phyloP scores from a whole-genome alignment of 495 filamentous ascomycete species.

The Penicillium robsamsonii region DNA sequence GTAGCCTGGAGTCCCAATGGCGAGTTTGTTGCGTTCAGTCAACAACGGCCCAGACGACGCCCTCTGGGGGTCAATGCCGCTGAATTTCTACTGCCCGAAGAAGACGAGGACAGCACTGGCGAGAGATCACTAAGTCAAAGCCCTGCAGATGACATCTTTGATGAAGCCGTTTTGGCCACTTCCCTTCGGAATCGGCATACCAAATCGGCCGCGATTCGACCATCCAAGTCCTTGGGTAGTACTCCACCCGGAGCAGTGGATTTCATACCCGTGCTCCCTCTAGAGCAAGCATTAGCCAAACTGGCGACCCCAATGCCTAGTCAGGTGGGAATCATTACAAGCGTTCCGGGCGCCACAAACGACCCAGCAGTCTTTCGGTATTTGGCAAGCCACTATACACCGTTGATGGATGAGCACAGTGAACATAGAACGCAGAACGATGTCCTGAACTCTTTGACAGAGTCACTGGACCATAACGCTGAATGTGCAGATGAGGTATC shows the following conservation, averaged over 20 bases:
- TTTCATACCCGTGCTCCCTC: conserved; percentile 49
- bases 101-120: conserved; percentile 34
- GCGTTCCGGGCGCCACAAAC: conserved; percentile 53
- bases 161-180: conserved; percentile 56
- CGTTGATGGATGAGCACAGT: conserved; percentile 32
- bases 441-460: conserved; percentile 46
- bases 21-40: conserved; percentile 46
- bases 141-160: conserved; percentile 61
- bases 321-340: conserved; percentile 62
- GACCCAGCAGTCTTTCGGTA: conserved; percentile 55
- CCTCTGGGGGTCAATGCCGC: conserved; percentile 33
- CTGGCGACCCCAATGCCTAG: conserved; percentile 51
- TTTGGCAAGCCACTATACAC: conserved; percentile 57
- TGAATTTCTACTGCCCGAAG: conserved; percentile 34
- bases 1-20: conserved; percentile 49
- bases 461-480: conserved; percentile 62
- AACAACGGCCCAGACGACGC: conserved; percentile 47
- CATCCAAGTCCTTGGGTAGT: conserved; percentile 43
- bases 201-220: conserved; percentile 32
- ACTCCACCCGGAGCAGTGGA: conserved; percentile 58
- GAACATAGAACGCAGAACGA: conserved; percentile 28
- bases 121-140: conserved; percentile 58
- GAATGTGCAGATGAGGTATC: conserved; percentile 56
- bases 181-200: conserved; percentile 42
- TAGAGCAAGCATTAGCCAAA: conserved; percentile 61